Base-by-base conservation (phyloP, 108 stramenopile genomes). In the Skeletonema costatum region DNA sequence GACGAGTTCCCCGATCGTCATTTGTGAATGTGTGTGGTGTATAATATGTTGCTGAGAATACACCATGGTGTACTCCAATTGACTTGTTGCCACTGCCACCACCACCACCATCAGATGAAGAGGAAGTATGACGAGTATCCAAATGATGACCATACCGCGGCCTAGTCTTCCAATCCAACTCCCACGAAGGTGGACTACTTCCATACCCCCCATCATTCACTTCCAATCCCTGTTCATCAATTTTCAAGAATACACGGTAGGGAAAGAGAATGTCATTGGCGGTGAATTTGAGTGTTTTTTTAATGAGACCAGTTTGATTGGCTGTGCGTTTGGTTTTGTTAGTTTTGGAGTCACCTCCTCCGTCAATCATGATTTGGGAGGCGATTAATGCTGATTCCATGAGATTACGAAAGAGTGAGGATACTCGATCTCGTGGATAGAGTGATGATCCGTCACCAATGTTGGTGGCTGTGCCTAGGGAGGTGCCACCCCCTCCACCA, bases 121-220 rank as follows among this genome's bases (percentile, higher is more conserved):
- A 41, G 11, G 39, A 2, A n/a, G 53, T 56, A 56, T 19, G 7
- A 4, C 53, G 53, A 2, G 53, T 35, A 60, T 62, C 80, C 60
- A 82, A 70, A 66, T 83, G 82, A 73, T 73, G 72, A 11, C 76
- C 64, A 66, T 77, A 77, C 33, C 76, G 25, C 1, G 72, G 72
- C 44, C 67, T 73, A 5, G 61, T 64, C 59, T 83, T 83, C 82
- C 82, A 83, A 68, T 83, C 82, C 21, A 68, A 59, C 16, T 73
- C 68, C 60, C 73, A 74, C 13, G 17, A 38, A 1, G 33, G 60
- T 8, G 14, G 46, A 11, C 11, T 29, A 4, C 11, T 13, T 19
- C 4, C 5, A 59, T 63, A 73, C 13, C 68, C 69, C 21, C 82
- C 80, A 71, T 75, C 80, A 38, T 67, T 44, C 19, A 44, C 46